Base-by-base conservation (phyloP, 1,284 basidiomycete species). In the Stereum hirsutum region DNA sequence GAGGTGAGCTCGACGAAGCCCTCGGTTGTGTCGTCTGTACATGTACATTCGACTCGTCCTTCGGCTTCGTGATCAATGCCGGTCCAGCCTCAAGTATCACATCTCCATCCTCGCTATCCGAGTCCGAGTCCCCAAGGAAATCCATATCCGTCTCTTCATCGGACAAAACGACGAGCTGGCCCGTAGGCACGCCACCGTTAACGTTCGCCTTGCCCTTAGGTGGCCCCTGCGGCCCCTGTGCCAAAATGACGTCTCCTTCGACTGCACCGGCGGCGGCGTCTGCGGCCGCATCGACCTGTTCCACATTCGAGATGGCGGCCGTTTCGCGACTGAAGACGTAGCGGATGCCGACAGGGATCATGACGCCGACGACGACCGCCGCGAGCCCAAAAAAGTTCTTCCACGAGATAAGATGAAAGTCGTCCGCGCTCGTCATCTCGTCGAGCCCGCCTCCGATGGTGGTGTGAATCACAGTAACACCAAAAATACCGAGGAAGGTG, bases 361-460 rank as follows among this genome's bases (percentile, higher is more conserved):
- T 68, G 3, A 92, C 93, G 2, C 94, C 95, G 10, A 91, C 72
- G 42, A 89, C 83, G 39, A 97, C 83, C 0, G 88, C 89, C 3
- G 78, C 70, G 20, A 95, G 69, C 14, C 85, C 78, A 49, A 95
- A 70, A 54, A 89, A 84, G 63, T 96, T 96, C 51, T 78, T 75
- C 74, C 82, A 83, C 44, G 87, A 94, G 51, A 98, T 78, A 41
- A 98, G 73, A 58, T 94, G 81, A 61, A 98, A 97, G 60, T 97
- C 94, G 31, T 80, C 86, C 0, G 93, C 73, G 31, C 80, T 83
- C 4, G 94, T 94, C 92, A 99, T 97, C 50, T 93, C 81, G 54
- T 97, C 94, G 24, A 99, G 72, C 8, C 89, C 87, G 15, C 89
- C 85, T 2, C 95, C 95, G 50, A 99, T 95, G 11, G 91, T 93